Conservation (phyloP, 257 asterid genomes). For the Capsicum rhomboideum region DNA sequence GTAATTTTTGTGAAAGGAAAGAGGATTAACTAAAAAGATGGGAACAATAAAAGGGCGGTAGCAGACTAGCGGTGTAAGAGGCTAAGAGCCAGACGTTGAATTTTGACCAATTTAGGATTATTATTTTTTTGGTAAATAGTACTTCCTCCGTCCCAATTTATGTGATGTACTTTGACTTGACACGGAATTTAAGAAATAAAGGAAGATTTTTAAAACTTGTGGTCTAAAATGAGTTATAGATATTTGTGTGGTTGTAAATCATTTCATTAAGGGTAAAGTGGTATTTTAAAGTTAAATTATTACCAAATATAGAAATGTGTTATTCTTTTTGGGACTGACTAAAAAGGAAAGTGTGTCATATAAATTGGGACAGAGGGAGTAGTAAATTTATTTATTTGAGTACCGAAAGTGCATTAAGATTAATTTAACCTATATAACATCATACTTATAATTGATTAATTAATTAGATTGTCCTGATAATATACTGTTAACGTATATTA, state of each 20-base stretch:
- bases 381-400: no score
- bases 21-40: neutral
- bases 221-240: no score
- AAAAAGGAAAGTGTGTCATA: no score
- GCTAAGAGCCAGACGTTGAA: neutral
- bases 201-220: no score
- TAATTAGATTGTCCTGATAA: neutral
- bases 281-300: no score
- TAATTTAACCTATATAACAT: neutral
- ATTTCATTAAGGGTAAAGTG: no score
- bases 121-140: neutral
- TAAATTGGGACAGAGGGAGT: no score
- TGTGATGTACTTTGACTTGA: no score
- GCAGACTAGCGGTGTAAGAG: neutral
- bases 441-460: neutral
- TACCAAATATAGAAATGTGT: no score
- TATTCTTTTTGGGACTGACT: no score
- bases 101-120: neutral
- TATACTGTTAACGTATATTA: neutral
- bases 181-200: no score
- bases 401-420: neutral
- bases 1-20: neutral
- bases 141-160: neutral
- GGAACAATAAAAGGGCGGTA: neutral
- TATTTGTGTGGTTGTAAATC: no score